Evolutionary conservation across 306 rosid species (phyloP).

Genomic region (Corylus avellana): DNA sequence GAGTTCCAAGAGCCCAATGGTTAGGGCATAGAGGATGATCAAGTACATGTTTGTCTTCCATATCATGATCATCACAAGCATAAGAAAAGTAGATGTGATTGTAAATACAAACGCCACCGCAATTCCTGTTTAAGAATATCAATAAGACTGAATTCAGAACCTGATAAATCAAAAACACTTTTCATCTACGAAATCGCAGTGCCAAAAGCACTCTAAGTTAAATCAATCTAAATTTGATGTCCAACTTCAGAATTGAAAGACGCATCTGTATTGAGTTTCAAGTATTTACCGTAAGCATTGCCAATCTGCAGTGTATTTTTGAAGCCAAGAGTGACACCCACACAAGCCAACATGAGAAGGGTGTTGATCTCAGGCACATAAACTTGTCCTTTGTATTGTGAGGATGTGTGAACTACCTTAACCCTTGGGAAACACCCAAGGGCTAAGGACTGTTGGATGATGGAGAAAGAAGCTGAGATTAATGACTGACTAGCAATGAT

Average conservation of each 20-base stretch:
- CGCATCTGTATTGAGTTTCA: too few species aligned
- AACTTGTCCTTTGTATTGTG: constrained; percentile 72
- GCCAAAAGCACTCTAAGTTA: too few species aligned
- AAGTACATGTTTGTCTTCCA: constrained; percentile 68
- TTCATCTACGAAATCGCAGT: too few species aligned
- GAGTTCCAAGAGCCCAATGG: constrained; percentile 58
- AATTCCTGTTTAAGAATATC: constrained; percentile 44
- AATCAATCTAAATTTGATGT: not conserved
- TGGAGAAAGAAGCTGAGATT: constrained; percentile 77
- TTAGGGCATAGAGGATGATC: constrained; percentile 43
- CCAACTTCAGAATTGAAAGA: not conserved
- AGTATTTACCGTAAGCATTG: constrained; percentile 64
- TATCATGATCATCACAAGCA: constrained; percentile 81
- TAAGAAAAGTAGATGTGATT: constrained; percentile 63
- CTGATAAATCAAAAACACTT: not conserved
- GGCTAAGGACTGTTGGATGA: constrained; percentile 72
- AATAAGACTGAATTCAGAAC: not conserved
- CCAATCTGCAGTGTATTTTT: constrained; percentile 55
- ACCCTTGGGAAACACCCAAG: constrained; percentile 85
- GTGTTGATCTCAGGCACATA: constrained; percentile 67
- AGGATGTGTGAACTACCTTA: constrained; percentile 69
- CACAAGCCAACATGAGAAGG: constrained; percentile 78
- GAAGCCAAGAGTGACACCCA: constrained; percentile 60
- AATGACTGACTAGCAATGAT: constrained; percentile 83
- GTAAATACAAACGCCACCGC: constrained; percentile 91